Evolutionary conservation across 805 yeast species (phyloP).

Genomic region (Kuraishia floccosa): DNA sequence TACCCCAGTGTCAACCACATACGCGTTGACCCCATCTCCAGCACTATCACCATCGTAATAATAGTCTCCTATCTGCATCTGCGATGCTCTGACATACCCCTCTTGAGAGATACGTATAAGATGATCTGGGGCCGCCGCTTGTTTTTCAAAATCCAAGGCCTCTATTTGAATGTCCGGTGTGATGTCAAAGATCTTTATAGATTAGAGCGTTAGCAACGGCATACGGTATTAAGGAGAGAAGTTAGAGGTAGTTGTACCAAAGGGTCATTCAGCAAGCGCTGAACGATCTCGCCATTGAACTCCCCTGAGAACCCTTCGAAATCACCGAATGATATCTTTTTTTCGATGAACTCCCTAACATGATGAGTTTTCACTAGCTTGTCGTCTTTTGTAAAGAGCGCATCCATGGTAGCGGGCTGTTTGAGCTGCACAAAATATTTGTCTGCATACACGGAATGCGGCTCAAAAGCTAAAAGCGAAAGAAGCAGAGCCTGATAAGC

Average conservation of each 20-base stretch:
- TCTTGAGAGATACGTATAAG: conserved; percentile 52
- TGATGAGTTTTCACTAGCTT: conserved; percentile 21
- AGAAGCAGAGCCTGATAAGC: no score
- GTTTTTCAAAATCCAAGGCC: conserved; percentile 37
- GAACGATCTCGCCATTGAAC: conserved; percentile 35
- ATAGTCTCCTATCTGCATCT: conserved; percentile 19
- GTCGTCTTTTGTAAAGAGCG: conserved; percentile 31
- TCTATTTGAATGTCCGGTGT: conserved; percentile 54
- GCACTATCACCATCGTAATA: conserved; percentile 29
- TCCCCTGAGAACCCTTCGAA: conserved; percentile 64
- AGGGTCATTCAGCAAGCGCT: conserved; percentile 42
- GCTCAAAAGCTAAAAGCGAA: no score
- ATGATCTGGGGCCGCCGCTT: conserved; percentile 34
- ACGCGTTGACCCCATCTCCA: conserved; percentile 60
- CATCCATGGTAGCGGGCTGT: conserved; percentile 33
- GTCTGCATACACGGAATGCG: no score
- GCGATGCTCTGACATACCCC: conserved; percentile 13
- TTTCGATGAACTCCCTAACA: conserved; percentile 33
- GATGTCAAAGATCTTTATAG: conserved; percentile 47
- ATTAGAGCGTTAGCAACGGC: no score
- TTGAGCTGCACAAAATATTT: conserved; percentile 35
- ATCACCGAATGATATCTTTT: conserved; percentile 53
- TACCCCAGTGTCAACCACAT: conserved; percentile 83
- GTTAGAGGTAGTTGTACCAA: conserved; percentile 11
- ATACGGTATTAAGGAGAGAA: conserved; percentile 3